A percentile compares a stretch with the other conserved stretches of the same genome.
These are phyloP conservation scores for Crotalaria pallida DNA, from an alignment of 306 rosid genomes.

Conservation along the genomic window DNA sequence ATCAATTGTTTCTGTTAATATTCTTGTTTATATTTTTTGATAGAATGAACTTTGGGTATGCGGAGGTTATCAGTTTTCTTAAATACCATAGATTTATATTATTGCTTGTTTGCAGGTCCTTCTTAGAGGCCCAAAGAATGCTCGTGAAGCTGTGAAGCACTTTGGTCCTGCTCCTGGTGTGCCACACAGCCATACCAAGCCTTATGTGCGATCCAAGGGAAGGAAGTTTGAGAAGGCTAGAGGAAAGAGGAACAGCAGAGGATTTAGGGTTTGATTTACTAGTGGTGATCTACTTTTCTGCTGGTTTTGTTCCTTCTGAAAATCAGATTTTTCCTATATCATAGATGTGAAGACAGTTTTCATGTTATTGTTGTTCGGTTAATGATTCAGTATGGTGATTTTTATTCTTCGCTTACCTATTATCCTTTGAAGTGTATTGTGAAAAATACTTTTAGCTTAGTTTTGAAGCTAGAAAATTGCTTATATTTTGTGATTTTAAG, in stretches of 20 bases:
- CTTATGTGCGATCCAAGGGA: conserved; percentile 66
- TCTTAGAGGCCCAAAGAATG: conserved; percentile 76
- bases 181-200: conserved; percentile 81
- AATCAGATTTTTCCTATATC: conserved; percentile 20
- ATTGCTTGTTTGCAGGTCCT: conserved; percentile 56
- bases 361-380: conserved; percentile 2
- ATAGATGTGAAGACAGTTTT: conserved; percentile 13
- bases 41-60: not conserved
- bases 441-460: not conserved
- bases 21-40: not conserved
- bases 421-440: not conserved
- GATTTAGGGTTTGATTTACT: conserved; percentile 56
- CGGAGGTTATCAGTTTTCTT: not conserved
- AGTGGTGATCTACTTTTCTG: not conserved
- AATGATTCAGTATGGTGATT: conserved; percentile 5
- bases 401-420: not conserved
- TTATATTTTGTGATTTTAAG: too few relatives aligned
- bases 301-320: conserved; percentile 16
- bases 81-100: too few relatives aligned
- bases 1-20: not conserved
- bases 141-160: conserved; percentile 86
- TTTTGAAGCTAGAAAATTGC: not conserved
- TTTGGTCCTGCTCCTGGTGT: conserved; percentile 93
- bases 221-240: conserved; percentile 84
- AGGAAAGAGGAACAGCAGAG: conserved; percentile 76